phyloP scores from a whole-genome alignment of 2,329 filamentous ascomycete genomes.

The Epichloe baconii region DNA sequence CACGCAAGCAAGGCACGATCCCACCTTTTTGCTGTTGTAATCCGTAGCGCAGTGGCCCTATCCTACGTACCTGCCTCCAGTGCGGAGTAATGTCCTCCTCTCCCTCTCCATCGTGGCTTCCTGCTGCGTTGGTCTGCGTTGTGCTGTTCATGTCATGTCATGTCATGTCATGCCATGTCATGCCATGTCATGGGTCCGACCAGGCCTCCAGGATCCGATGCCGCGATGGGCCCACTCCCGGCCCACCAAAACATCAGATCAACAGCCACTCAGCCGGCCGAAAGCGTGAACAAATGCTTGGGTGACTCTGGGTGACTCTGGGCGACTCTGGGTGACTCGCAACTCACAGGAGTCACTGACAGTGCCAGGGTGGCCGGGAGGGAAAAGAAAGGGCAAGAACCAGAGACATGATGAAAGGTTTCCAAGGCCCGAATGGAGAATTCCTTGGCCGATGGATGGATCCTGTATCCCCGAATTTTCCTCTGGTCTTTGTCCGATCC shows the following conservation, averaged over 20 bases:
- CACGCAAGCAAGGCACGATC: too few species aligned
- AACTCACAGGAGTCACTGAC: too few species aligned
- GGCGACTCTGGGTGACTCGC: not conserved
- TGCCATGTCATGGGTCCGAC: not conserved
- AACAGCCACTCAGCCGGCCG: slow-evolving; percentile 1
- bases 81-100: too few species aligned
- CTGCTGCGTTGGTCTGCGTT: too few species aligned
- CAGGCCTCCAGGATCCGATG: not conserved
- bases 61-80: too few species aligned
- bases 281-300: not conserved
- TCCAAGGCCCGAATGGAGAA: slow-evolving; percentile 3
- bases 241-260: slow-evolving; percentile 2
- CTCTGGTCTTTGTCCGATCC: not conserved
- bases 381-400: not conserved
- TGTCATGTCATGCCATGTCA: too few species aligned
- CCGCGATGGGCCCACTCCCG: not conserved
- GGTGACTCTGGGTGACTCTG: not conserved
- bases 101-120: too few species aligned
- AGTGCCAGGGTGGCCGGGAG: too few species aligned
- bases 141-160: too few species aligned
- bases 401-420: not conserved
- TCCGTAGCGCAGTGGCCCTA: too few species aligned
- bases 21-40: too few species aligned
- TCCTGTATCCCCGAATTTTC: not conserved
- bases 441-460: not conserved